phyloP scores from a whole-genome alignment of 1,284 basidiomycete species.

The Mycena citricolor region DNA sequence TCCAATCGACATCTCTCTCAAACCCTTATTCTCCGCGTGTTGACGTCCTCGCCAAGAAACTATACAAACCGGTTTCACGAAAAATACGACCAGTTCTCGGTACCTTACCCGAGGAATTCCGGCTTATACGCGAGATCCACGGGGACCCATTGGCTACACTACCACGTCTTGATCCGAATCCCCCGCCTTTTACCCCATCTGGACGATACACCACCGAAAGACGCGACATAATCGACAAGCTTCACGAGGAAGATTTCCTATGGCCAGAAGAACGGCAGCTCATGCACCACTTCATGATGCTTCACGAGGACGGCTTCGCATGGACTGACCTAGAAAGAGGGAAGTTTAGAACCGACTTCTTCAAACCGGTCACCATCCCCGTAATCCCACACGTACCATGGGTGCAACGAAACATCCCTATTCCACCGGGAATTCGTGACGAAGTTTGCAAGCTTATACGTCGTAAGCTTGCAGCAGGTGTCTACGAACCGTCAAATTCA shows the following conservation, averaged over 20 bases:
- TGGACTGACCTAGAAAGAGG: constrained; percentile 30
- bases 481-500: constrained; percentile 16
- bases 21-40: not conserved
- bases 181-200: constrained; percentile 3
- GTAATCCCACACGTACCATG: constrained; percentile 31
- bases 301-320: constrained; percentile 10
- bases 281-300: constrained; percentile 15
- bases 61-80: constrained; percentile 38
- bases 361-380: constrained; percentile 24
- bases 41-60: constrained; percentile 19
- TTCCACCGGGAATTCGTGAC: constrained; percentile 29
- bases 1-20: not conserved
- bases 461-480: constrained; percentile 27
- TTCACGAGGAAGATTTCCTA: constrained; percentile 9
- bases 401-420: constrained; percentile 29
- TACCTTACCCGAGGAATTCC: constrained; percentile 20
- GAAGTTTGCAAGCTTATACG: constrained; percentile 34
- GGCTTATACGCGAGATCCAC: not conserved
- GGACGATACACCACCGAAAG: constrained; percentile 8
- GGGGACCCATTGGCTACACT: constrained; percentile 27
- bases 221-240: not conserved
- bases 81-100: constrained; percentile 31
- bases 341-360: constrained; percentile 32
- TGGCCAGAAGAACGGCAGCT: constrained; percentile 9
- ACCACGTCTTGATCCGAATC: constrained; percentile 6